Conservation (phyloP, 257 asterid genomes). For the Nicotiana benthamiana region DNA sequence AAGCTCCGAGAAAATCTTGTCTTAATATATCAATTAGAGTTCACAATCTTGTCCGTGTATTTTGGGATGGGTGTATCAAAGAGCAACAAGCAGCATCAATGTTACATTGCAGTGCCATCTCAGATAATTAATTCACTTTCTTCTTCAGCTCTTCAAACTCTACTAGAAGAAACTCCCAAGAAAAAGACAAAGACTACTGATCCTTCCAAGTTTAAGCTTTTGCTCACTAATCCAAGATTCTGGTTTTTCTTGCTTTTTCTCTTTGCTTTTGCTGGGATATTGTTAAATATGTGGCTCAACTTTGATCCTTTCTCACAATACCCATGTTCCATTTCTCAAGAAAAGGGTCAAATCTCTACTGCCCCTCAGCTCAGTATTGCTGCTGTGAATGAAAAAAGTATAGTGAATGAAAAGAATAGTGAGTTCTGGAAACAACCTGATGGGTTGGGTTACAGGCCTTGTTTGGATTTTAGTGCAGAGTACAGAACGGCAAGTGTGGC, state of each 20-base stretch:
- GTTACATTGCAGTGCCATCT: conserved; percentile 75
- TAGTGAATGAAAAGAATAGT: conserved; percentile 17
- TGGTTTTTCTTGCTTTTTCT: conserved; percentile 37
- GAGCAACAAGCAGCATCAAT: conserved; percentile 40
- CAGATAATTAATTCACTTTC: conserved; percentile 49
- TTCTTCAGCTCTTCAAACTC: conserved; percentile 30
- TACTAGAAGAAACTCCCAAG: conserved; percentile 45
- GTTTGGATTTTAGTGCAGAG: conserved; percentile 53
- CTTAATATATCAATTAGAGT: neutral
- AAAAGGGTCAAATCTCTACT: conserved; percentile 13
- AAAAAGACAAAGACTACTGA: conserved; percentile 22
- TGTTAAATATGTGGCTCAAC: conserved; percentile 36
- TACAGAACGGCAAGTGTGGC: conserved; percentile 34
- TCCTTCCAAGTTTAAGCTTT: conserved; percentile 26
- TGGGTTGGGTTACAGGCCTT: conserved; percentile 77
- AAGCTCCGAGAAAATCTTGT: neutral
- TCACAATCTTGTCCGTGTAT: neutral
- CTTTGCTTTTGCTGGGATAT: conserved; percentile 38
- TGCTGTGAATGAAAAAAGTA: conserved; percentile 11
- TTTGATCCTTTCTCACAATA: conserved; percentile 36
- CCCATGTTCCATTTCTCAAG: conserved; percentile 45
- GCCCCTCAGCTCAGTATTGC: too few relatives aligned
- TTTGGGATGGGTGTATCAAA: conserved; percentile 1
- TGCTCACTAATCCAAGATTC: conserved; percentile 43
- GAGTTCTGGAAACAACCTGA: conserved; percentile 87